phyloP scores from a whole-genome alignment of 2,329 filamentous ascomycete genomes.

The Arthrobotrys sphaeroides region DNA sequence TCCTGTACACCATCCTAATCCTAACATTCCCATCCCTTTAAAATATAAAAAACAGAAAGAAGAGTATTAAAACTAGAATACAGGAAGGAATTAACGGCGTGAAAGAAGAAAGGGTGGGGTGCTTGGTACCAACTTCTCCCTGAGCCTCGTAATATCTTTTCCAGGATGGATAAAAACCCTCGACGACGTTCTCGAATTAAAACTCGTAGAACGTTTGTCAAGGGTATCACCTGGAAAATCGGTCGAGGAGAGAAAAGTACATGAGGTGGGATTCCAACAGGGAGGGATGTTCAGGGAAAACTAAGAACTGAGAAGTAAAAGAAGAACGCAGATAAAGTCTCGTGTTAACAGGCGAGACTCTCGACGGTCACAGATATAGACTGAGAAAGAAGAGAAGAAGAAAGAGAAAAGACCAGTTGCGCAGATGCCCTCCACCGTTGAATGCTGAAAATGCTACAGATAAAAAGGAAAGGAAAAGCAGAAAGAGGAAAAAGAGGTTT shows the following conservation, averaged over 20 bases:
- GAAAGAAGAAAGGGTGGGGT: neutral
- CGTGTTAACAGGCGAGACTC: neutral
- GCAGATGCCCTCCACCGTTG: constrained; percentile 35
- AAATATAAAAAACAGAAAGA: constrained; percentile 12
- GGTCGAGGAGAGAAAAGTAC: neutral
- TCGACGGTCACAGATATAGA: neutral
- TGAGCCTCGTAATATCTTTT: no score
- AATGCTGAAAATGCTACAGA: constrained; percentile 52
- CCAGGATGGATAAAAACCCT: neutral
- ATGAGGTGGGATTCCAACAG: constrained; percentile 1
- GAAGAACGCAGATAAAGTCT: neutral
- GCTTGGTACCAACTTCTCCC: no score
- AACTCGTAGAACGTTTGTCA: constrained; percentile 33
- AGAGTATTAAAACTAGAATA: constrained; percentile 13
- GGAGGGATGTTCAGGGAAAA: neutral
- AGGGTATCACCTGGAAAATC: neutral
- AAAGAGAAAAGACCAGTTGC: constrained; percentile 41
- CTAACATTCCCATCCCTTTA: neutral
- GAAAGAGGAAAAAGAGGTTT: constrained; percentile 17
- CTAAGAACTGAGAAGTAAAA: neutral
- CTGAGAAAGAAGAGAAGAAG: constrained; percentile 10
- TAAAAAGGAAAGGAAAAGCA: constrained; percentile 36
- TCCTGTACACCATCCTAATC: neutral
- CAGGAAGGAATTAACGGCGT: neutral
- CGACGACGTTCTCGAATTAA: constrained; percentile 11